phyloP scores from a whole-genome alignment of 352 stramenopile species.

The Phytopythium oedochilum region DNA sequence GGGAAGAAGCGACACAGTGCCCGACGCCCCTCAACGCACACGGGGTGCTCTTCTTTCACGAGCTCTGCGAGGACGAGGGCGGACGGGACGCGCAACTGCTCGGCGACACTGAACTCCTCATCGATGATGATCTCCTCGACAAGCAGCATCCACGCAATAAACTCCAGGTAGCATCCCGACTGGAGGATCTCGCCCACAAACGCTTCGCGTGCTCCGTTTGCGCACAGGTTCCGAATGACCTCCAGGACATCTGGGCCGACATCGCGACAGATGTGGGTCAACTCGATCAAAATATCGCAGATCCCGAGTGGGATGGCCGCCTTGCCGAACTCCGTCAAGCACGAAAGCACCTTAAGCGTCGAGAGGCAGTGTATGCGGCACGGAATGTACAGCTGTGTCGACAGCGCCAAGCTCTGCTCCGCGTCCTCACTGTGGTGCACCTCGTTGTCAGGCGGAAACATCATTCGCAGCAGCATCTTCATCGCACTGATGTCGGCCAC shows the following conservation, averaged over 20 bases:
- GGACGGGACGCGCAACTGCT: constrained; percentile 50
- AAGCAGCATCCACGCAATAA: constrained; percentile 69
- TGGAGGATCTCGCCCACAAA: constrained; percentile 64
- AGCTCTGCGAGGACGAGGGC: constrained; percentile 67
- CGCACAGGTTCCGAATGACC: constrained; percentile 69
- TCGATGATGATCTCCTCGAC: constrained; percentile 62
- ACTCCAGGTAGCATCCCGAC: constrained; percentile 70
- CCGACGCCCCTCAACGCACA: constrained; percentile 47
- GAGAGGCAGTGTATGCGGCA: constrained; percentile 56
- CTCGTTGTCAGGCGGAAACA: constrained; percentile 77
- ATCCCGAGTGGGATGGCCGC: constrained; percentile 52
- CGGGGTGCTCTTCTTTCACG: constrained; percentile 27
- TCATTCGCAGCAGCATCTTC: constrained; percentile 68
- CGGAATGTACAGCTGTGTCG: constrained; percentile 54
- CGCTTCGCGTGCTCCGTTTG: constrained; percentile 32
- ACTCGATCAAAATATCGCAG: constrained; percentile 76
- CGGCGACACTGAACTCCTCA: constrained; percentile 48
- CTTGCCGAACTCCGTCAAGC: constrained; percentile 45
- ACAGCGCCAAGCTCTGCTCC: constrained; percentile 44
- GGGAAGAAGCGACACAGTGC: constrained; percentile 72
- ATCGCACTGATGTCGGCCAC: constrained; percentile 46
- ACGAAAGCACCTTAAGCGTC: constrained; percentile 51
- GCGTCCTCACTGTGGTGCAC: constrained; percentile 59
- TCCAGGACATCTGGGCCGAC: constrained; percentile 45
- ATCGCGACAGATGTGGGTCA: constrained; percentile 54